Base-by-base conservation (phyloP, 208 protist genomes). In the Leishmania turanica region DNA sequence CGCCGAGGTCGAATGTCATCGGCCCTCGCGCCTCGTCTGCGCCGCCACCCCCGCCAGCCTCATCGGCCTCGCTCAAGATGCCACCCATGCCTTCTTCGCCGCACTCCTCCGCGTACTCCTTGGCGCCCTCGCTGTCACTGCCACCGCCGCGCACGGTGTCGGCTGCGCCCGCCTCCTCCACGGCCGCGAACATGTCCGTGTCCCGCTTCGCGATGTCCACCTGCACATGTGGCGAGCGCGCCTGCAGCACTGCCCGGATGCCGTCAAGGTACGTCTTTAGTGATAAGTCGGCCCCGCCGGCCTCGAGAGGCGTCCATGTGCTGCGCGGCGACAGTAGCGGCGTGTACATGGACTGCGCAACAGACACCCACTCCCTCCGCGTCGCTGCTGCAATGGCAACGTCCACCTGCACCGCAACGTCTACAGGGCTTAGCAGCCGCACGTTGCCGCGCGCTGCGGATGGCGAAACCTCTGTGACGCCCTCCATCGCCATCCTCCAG, bases 341-440 rank as follows among this genome's bases (percentile, higher is more conserved):
- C 56, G 77, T 31, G 62, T 87, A 58, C 54, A 86, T 64, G 13
- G 70, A 62, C 62, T 83, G 79, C 3, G 85, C 87, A 37, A 88
- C 68, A 58, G 49, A 68, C 65, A 83, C 74, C 89, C 91, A 94
- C 19, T 65, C 72, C 42, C 75, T 60, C 51, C 89, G 87, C 1
- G 85, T 87, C 4, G 79, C 75, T 24, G 74, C 75, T 17, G 78
- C 77, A 11, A 81, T 77, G 19, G 91, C 89, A 13, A 74, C 66
- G 76, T 94, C 91, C 24, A 89, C 84, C 54, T 89, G 84, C 15
- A 77, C 58, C 51, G 84, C 86, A 17, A 89, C 70, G 34, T 88
- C 73, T 6, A 90, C 37, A 27, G 89, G 34, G 24, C 34, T 70
- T 15, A 88, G 68, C 15, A 74, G 56, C 1, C 70, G 82, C 42